phyloP scores from a whole-genome alignment of 768 basidiomycete genomes.

The Termitomyces sp. region DNA sequence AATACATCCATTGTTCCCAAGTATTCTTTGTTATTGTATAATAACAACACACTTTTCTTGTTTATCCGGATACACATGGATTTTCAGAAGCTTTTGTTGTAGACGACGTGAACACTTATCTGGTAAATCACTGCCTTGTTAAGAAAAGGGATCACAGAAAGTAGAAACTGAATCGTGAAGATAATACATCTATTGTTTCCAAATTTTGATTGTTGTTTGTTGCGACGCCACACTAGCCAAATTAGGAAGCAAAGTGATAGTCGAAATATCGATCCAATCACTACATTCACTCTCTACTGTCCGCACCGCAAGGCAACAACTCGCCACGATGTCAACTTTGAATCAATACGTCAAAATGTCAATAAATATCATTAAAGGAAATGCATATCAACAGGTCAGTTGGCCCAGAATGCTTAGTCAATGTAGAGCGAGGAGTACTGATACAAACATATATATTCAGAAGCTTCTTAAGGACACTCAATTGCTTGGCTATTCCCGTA shows the following conservation, averaged over 20 bases:
- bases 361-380: background rate
- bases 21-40: no score
- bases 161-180: background rate
- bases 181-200: background rate
- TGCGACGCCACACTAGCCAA: background rate
- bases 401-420: no score
- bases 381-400: background rate
- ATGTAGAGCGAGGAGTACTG: background rate
- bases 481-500: accelerated
- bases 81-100: no score
- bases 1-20: no score
- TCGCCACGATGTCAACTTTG: background rate
- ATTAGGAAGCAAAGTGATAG: background rate
- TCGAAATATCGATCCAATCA: background rate
- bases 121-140: no score
- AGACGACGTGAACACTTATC: no score
- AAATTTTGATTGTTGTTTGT: background rate
- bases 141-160: background rate
- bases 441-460: background rate
- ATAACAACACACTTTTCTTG: no score
- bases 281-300: background rate
- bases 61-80: no score
- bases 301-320: background rate
- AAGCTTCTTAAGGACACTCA: background rate
- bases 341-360: background rate